Base-by-base conservation (phyloP, 306 rosid species). In the Macrotyloma uniflorum region DNA sequence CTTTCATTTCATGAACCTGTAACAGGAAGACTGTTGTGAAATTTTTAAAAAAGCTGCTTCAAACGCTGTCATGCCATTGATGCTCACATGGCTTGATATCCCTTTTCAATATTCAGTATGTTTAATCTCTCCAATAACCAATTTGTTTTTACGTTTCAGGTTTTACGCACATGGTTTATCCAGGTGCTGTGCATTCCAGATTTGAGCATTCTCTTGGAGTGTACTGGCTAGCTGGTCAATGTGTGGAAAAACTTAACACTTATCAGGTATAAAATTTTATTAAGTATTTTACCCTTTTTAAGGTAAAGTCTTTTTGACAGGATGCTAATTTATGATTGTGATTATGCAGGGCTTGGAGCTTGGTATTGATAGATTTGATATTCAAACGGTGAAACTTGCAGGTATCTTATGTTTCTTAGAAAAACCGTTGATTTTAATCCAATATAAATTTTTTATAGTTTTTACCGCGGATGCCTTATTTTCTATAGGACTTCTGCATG, bases 161-260 rank as follows among this genome's bases (percentile, higher is more conserved):
- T 76, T 23, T 89, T 57, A 49, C 98, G 0, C n/a, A 92, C 79
- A 65, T 85, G 91, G 98, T 92, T 75, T 92, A 92, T 84, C 98
- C 98, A 3, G 98, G 96, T 69, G 98, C 98, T 51, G 87, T 91
- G 38, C 98, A 95, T 85, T 88, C 98, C 62, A 87, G 98, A 79
- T 95, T 95, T 70, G 97, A 92, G 85, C 98, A 95, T 85, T 95
- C 98, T 4, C 93, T 95, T 81, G 98, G 97, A 33, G 98, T 95
- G 86, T 92, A 91, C 81, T 95, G 93, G 90, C 90, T 94, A 75
- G 97, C 98, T 18, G 88, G 93, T 50, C 97, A 89, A 86, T 81
- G 88, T 69, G 85, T 92, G 64, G 92, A 94, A 67, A 88, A 83
- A 90, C 93, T 94, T 14, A 89, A 81, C 46, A 74, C 11, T 70